A percentile compares a stretch with the other conserved stretches of the same genome.
Evolutionary conservation across 441 rosid genomes (phyloP).

Genomic region (Biscutella laevigata): DNA sequence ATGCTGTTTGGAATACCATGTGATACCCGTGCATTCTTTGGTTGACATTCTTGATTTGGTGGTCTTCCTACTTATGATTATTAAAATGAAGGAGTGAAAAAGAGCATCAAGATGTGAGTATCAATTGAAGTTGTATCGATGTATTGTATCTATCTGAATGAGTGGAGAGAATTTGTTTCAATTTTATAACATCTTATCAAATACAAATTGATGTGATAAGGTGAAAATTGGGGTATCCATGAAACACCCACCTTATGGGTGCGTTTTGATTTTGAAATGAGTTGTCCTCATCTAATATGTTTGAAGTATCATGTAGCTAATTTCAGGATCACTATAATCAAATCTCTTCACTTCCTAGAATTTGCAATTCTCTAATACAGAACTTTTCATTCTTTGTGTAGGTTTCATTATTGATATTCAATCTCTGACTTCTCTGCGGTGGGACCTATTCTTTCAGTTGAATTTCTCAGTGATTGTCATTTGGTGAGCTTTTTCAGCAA

Average conservation of each 20-base stretch:
- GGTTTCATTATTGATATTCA: slow-evolving; percentile 5
- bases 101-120: not conserved
- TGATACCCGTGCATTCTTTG: slow-evolving; percentile 19
- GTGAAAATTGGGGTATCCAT: not conserved
- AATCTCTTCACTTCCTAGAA: not conserved
- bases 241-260: slow-evolving; percentile 5
- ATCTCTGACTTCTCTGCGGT: not conserved
- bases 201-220: not conserved
- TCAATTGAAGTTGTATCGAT: not conserved
- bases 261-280: not conserved
- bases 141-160: not conserved
- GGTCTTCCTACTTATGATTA: slow-evolving; percentile 3
- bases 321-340: not conserved
- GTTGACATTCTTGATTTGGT: slow-evolving; percentile 19
- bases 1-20: slow-evolving; percentile 17
- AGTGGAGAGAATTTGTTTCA: not conserved
- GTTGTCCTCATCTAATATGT: slow-evolving; percentile 4
- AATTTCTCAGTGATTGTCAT: slow-evolving; percentile 1
- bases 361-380: not conserved
- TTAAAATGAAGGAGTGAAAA: not conserved
- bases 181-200: not conserved
- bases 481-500: not conserved
- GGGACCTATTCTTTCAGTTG: not conserved
- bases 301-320: slow-evolving; percentile 1
- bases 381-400: slow-evolving; percentile 9